Base-by-base conservation (phyloP, 2,329 filamentous ascomycete species). In the Pseudocercospora fijiensis region DNA sequence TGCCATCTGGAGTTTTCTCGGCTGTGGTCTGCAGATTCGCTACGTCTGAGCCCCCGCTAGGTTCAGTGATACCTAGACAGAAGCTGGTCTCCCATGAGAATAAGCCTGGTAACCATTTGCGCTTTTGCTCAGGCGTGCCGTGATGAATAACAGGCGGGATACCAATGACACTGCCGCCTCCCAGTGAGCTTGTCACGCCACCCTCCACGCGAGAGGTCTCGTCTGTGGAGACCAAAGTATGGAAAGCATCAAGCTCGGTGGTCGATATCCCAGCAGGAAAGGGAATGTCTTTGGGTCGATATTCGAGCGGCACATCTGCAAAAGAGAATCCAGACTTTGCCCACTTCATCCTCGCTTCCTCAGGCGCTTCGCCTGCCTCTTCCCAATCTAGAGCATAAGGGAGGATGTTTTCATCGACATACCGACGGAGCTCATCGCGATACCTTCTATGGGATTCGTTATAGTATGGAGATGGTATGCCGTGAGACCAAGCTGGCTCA, bases 31-130 rank as follows among this genome's bases (percentile, higher is more conserved):
- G 79, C 51, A 90, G 82, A 66, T 83, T 84, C 0, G 86, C 86
- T 2, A 90, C 86, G 70, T 90, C 88, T 0, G 85, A 88, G 0
- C 85, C 85, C 61, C 83, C 85, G 57, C 63, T 71, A 0, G 87
- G 86, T 73, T 90, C 87, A 1, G 87, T 89, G 63, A 89, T 85
- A 1, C 85, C 86, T 10, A 89, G 76, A 70, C 85, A 88, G 70
- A 89, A 88, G 60, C 83, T 82, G 5, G 85, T 84, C 61, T 85
- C 80, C 66, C 86, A 85, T 7, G 75, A 80, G 49, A 87, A 86
- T 30, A 89, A 78, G 0, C 81, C 82, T 0, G 85, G 85, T 10
- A 89, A 76, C 81, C 85, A 90, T 49, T 79, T 79, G 18, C 71
- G 74, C 72, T 86, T 86, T 75, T 89, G 87, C 71, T 82, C 82